Evolutionary conservation across 2,329 filamentous ascomycete species (phyloP).

Genomic region (Nannizzia gypsea): DNA sequence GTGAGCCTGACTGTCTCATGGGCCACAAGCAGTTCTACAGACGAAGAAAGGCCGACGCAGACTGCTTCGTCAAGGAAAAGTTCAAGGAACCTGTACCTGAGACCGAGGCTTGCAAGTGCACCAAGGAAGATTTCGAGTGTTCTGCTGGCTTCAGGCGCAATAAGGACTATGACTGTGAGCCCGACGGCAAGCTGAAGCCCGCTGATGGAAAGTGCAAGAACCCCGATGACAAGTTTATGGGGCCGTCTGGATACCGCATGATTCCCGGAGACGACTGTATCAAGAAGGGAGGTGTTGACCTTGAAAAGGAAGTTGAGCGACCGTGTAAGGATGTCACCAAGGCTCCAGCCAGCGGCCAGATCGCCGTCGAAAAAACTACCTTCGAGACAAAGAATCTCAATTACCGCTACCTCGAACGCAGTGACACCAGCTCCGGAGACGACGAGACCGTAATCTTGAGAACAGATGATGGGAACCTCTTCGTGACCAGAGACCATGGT

Average conservation of each 20-base stretch:
- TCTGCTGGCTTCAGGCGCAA: slow-evolving; percentile 79
- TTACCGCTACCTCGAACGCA: slow-evolving; percentile 68
- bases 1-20: slow-evolving; percentile 82
- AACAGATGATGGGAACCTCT: slow-evolving; percentile 50
- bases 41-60: slow-evolving; percentile 71
- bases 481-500: slow-evolving; percentile 72
- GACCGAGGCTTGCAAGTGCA: slow-evolving; percentile 68
- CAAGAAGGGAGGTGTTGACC: slow-evolving; percentile 47
- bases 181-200: slow-evolving; percentile 48
- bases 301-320: slow-evolving; percentile 61
- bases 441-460: slow-evolving; percentile 64
- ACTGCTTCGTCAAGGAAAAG: slow-evolving; percentile 78
- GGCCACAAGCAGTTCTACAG: slow-evolving; percentile 82
- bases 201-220: slow-evolving; percentile 66
- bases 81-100: slow-evolving; percentile 66
- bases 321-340: slow-evolving; percentile 56
- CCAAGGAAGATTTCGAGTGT: slow-evolving; percentile 80
- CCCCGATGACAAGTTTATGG: slow-evolving; percentile 61
- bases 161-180: slow-evolving; percentile 52
- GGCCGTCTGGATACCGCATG: slow-evolving; percentile 78
- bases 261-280: slow-evolving; percentile 75
- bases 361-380: slow-evolving; percentile 47
- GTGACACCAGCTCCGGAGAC: slow-evolving; percentile 47
- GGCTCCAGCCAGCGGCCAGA: slow-evolving; percentile 51
- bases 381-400: slow-evolving; percentile 53